Conservation (phyloP, 2,329 filamentous ascomycete genomes). For the Lomentospora prolificans region DNA sequence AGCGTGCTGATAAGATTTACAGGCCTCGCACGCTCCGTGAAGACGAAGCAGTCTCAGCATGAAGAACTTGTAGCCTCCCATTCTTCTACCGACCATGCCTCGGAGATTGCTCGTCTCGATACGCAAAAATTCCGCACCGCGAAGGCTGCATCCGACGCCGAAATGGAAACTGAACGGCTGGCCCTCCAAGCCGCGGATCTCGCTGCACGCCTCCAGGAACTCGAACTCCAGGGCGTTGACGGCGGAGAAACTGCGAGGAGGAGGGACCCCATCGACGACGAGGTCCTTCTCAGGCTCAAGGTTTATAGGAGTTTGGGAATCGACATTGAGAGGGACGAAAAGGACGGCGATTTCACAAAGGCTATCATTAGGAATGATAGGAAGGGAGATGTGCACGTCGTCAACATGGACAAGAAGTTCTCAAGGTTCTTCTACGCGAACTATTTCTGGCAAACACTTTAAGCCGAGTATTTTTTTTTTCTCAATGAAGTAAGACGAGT, state of each 20-base stretch:
- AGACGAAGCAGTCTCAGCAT: constrained; percentile 66
- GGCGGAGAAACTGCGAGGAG: constrained; percentile 34
- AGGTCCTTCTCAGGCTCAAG: constrained; percentile 67
- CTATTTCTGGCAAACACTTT: constrained; percentile 90
- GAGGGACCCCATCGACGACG: constrained; percentile 46
- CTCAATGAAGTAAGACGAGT: background rate
- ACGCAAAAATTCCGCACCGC: constrained; percentile 90
- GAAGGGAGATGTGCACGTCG: constrained; percentile 87
- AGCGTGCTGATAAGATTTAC: background rate
- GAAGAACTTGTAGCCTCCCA: constrained; percentile 65
- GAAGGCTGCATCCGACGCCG: constrained; percentile 80
- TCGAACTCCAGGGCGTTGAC: constrained; percentile 82
- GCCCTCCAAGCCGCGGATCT: constrained; percentile 68
- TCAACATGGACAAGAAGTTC: constrained; percentile 90
- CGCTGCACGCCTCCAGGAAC: constrained; percentile 63
- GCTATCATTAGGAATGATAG: constrained; percentile 76
- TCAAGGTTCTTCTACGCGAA: constrained; percentile 88
- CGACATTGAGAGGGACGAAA: constrained; percentile 69
- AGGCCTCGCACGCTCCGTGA: constrained; percentile 64
- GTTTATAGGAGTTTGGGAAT: constrained; percentile 88
- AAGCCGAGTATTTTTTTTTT: constrained; percentile 6
- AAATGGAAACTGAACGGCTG: constrained; percentile 91
- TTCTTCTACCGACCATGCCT: constrained; percentile 70
- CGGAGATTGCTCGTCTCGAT: constrained; percentile 76
- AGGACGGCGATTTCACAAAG: constrained; percentile 68